Evolutionary conservation across 257 asterid genomes (phyloP).

Genomic region (Nicotiana sylvestris): DNA sequence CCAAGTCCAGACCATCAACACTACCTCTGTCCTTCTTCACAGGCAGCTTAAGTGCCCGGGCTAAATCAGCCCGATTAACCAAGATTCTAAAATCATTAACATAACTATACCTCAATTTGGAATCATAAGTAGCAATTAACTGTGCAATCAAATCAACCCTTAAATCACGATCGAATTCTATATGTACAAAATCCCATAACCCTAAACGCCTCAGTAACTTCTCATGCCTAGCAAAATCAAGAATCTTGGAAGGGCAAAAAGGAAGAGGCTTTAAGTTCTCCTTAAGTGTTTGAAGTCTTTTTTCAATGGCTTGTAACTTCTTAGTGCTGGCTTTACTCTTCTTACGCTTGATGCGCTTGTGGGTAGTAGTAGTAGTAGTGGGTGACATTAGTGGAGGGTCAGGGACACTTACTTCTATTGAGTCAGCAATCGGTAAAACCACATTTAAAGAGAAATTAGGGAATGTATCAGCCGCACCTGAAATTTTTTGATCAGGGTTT

Average conservation of each 20-base stretch:
- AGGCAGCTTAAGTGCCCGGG: constrained; percentile 59
- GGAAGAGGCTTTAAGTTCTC: constrained; percentile 61
- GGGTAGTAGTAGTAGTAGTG: neutral
- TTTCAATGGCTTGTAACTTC: constrained; percentile 51
- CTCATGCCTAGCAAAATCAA: constrained; percentile 54
- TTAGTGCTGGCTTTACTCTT: constrained; percentile 41
- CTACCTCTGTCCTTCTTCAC: constrained; percentile 48
- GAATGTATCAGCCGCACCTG: constrained; percentile 2
- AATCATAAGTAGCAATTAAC: constrained; percentile 57
- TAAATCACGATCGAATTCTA: constrained; percentile 50
- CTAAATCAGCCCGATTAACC: constrained; percentile 69
- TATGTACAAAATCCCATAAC: constrained; percentile 74
- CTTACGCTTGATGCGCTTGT: constrained; percentile 39
- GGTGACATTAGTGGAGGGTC: constrained; percentile 30
- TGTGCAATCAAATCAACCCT: constrained; percentile 68
- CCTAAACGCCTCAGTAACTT: constrained; percentile 56
- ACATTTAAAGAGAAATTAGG: neutral
- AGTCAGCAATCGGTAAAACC: constrained; percentile 20
- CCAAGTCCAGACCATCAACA: constrained; percentile 49
- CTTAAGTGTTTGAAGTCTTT: constrained; percentile 38
- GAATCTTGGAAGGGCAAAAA: constrained; percentile 41
- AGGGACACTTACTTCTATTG: neutral
- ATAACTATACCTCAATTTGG: constrained; percentile 39
- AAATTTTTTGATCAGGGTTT: constrained; percentile 10
- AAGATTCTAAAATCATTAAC: constrained; percentile 38